phyloP scores from a whole-genome alignment of 1,284 basidiomycete genomes.

The Calocybe gambosa region DNA sequence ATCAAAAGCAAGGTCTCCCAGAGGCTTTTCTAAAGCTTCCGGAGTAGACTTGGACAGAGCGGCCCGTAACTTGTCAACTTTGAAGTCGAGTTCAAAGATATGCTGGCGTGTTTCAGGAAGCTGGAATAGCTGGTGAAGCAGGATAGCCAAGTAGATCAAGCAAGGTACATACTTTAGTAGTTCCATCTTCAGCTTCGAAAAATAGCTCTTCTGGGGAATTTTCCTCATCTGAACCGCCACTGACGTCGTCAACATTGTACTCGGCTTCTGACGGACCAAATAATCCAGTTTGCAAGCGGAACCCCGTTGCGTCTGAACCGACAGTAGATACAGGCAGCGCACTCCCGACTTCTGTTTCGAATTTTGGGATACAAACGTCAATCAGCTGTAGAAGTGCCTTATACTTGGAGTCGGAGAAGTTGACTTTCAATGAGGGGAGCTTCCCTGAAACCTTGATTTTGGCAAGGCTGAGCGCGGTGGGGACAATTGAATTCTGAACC shows the following conservation, averaged over 20 bases:
- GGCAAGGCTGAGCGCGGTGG: constrained; percentile 79
- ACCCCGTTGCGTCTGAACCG: constrained; percentile 27
- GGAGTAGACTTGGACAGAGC: constrained; percentile 69
- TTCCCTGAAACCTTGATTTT: constrained; percentile 92
- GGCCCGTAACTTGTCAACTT: constrained; percentile 84
- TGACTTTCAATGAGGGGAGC: constrained; percentile 85
- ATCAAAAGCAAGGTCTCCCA: constrained; percentile 81
- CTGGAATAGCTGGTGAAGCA: constrained; percentile 15
- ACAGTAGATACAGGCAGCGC: constrained; percentile 20
- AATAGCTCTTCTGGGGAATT: constrained; percentile 36
- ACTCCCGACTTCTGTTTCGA: constrained; percentile 44
- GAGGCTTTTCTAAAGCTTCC: constrained; percentile 57
- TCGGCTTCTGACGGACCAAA: constrained; percentile 48
- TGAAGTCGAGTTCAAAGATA: constrained; percentile 85
- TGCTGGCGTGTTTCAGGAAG: constrained; percentile 67
- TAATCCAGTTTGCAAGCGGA: constrained; percentile 49
- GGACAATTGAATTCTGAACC: constrained; percentile 92
- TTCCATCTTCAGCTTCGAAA: constrained; percentile 71
- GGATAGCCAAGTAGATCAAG: background rate
- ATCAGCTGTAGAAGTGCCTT: constrained; percentile 91
- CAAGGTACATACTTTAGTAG: constrained; percentile 44
- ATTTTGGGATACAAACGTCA: constrained; percentile 86
- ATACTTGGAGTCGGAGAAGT: constrained; percentile 96
- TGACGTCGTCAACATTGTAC: constrained; percentile 69
- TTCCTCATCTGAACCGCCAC: constrained; percentile 36